These are phyloP conservation scores for Thelephora terrestris DNA, from an alignment of 1,284 basidiomycete genomes.

Conservation along the genomic window DNA sequence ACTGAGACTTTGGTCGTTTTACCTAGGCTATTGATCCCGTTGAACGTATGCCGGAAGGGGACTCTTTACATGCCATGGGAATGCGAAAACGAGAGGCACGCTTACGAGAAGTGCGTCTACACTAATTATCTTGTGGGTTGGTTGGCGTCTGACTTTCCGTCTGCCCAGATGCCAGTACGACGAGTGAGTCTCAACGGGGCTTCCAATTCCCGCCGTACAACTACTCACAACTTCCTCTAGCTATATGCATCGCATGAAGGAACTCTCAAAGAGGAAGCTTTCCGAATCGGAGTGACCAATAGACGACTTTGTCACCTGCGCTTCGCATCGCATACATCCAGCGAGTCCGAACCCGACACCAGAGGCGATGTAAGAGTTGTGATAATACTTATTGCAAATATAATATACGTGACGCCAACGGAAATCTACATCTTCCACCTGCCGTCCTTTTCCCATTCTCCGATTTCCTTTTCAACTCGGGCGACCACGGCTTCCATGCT, in stretches of 20 bases:
- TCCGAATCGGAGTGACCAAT: conserved; percentile 40
- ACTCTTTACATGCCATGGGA: conserved; percentile 73
- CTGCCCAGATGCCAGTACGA: conserved; percentile 75
- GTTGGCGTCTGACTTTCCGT: background rate
- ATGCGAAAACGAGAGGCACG: conserved; percentile 71
- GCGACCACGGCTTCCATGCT: conserved; percentile 61
- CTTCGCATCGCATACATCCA: background rate
- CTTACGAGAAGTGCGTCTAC: conserved; percentile 61
- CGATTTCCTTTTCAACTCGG: conserved; percentile 50
- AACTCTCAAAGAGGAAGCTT: conserved; percentile 60
- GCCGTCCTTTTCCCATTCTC: conserved; percentile 39
- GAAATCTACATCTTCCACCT: conserved; percentile 12
- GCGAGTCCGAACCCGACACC: background rate
- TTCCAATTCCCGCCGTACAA: background rate
- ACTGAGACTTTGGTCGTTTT: conserved; percentile 4
- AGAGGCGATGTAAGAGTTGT: too few species aligned
- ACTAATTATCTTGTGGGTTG: background rate
- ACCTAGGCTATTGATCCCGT: conserved; percentile 70
- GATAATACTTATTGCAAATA: background rate
- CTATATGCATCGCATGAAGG: conserved; percentile 79
- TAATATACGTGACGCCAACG: background rate
- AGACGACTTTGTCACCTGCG: background rate
- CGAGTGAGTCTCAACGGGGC: conserved; percentile 48
- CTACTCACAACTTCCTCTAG: conserved; percentile 28
- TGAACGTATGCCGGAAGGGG: conserved; percentile 73